Base-by-base conservation (phyloP, 768 basidiomycete genomes). In the Suillus cothurnatus region DNA sequence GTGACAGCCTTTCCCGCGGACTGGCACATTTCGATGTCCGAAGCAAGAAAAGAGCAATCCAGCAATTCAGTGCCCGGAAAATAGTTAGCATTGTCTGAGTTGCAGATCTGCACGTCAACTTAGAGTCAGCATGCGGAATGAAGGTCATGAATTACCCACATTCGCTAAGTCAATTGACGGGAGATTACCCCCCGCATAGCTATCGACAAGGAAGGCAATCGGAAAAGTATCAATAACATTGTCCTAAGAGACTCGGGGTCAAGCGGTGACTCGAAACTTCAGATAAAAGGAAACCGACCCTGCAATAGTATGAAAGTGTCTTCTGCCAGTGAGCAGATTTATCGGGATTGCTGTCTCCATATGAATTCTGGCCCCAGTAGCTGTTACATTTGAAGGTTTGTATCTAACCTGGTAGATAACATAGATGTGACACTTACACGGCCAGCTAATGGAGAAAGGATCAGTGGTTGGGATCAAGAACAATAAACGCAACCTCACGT, bases 1-100 rank as follows among this genome's bases (percentile, higher is more conserved):
- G 85, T 86, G 31, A 86, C 71, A 28, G 85, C 80, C 69, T 89
- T 89, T 3, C 88, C 88, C 60, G 84, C 84, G 34, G 80, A 74
- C 74, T 92, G 91, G 74, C 91, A 92, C 38, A 82, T 78, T 66
- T 81, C 66, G 68, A 93, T 92, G 66, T 88, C 86, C 8, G 82
- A 68, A 2, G 88, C 88, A 43, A 92, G 77, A 65, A 82, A 82
- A 4, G 79, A 71, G 70, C 91, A 92, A 71, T 91, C 80, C 17
- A 87, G 83, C 28, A 92, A 81, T 32, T 78, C 75, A n/a, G 88
- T 88, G 23, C 88, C 89, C 8, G 87, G 75, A 66, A 91, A 91
- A n/a, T 84, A 81, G 0, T 82, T 73, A 62, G 88, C 84, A 67
- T 85, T 81, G 6, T 74, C 80, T 21, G 81, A 79, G 71, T 86